Base-by-base conservation (phyloP, 2,329 filamentous ascomycete species). In the Fusarium sp. region DNA sequence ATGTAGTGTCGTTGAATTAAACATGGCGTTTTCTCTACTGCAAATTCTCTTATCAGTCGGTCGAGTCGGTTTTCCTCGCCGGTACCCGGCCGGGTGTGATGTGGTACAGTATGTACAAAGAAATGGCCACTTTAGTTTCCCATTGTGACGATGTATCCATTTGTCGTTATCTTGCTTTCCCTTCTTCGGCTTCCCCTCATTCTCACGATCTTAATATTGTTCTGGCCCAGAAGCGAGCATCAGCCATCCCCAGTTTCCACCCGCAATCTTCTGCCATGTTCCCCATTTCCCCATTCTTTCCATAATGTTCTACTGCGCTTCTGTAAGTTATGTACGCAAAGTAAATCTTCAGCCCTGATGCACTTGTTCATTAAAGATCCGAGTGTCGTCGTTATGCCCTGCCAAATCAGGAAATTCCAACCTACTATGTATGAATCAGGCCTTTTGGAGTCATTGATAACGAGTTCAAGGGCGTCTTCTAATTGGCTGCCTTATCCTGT, bases 21-120 rank as follows among this genome's bases (percentile, higher is more conserved):
- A 58, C 46, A 72, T 64, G 69, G 69, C 68, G 60, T 71, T 62
- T 65, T 60, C 58, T 65, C 63, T 30, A 48, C 25, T 27, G 49
- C 13, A 11, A 41, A 41, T 47, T 65, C 58, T 69, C 66, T 74
- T 75, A 74, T 75, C 72, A 75, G 73, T 74, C 71, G 63, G 72
- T 74, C 63, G 61, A 62, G 57, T 58, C 57, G 67, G 48, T 62
- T 27, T 55, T 45, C 40, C 44, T 58, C 53, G 65, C 65, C 65
- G 62, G 54, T 55, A 27, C n/a, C 60, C 54, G 51, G 46, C 41
- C 47, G 52, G 43, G 57, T 57, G 55, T 67, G 51, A n/a, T 44
- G 34, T n/a, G 34, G 34, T 38, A 38, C 34, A n/a, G 18, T 18
- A 34, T 38, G 34, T 38, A 24, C 51, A 44, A 44, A 30, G n/a